Evolutionary conservation across 768 basidiomycete species (phyloP), one percentile per base, ranked within the genome.

Genomic region (Amanita rubescens): DNA sequence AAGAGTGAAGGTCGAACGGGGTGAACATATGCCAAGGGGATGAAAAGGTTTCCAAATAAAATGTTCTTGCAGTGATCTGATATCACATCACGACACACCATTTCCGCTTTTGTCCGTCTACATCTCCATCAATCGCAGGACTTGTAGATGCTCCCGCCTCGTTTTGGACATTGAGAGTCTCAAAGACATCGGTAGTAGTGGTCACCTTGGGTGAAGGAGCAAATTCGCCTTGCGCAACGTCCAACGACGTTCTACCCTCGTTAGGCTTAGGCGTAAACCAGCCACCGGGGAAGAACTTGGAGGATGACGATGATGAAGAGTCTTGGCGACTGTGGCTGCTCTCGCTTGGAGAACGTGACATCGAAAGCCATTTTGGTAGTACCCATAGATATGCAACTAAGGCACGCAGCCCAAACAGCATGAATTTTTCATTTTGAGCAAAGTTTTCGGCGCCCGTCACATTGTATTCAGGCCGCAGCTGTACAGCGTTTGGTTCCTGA

Each of bases 201-300:
- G 59, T 47, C 55, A 71, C 71, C 15, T 63, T 58, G 22, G 67
- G 55, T 25, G 63, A 50, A 19, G 47, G 12, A 0, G 49, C 64
- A 51, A 81, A 79, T 61, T 78, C 76, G 51, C 79, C 79, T 51
- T 69, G 64, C 11, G 78, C 79, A 49, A 71, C 67, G 51, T 80
- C 79, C 35, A 80, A 57, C 7, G 79, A 80, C 7, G 78, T 60
- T 42, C 77, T 65, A 42, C 70, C 73, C 59, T 75, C 71, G 35
- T 66, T 62, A 1, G 73, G 69, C 4, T 69, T 58, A 17, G 71
- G 60, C 19, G 65, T 58, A 55, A 73, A 73, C 79, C 79, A 80
- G 1, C 74, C 77, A 32, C 80, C 80, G 8, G 78, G 79, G 73
- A 81, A 78, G 66, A 76, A 75, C 44, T 75, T 69, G 11, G 78